A percentile compares a stretch with the other conserved stretches of the same genome.
Conservation (phyloP, 345 rosid species). For the Ceriops zippeliana region DNA sequence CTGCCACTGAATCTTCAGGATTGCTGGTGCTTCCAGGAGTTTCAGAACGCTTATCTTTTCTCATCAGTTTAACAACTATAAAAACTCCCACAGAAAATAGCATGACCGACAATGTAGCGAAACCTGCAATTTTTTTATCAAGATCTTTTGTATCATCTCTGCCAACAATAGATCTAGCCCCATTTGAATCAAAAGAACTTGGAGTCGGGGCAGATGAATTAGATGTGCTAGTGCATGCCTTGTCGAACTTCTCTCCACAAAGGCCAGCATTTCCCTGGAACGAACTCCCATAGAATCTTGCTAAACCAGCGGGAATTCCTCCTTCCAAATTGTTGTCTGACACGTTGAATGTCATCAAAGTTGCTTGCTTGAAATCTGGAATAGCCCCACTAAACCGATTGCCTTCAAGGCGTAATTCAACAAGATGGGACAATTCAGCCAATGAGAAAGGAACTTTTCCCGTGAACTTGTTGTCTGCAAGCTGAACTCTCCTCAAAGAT, state of each 20-base stretch:
- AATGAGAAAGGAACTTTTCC: constrained; percentile 65
- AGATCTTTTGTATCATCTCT: neutral
- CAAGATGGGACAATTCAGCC: constrained; percentile 36
- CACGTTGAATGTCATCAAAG: constrained; percentile 40
- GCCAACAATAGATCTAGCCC: neutral
- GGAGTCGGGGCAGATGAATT: neutral
- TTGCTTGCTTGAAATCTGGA: constrained; percentile 38
- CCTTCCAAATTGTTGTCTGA: constrained; percentile 64
- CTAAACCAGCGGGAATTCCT: constrained; percentile 49
- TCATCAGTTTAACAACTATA: constrained; percentile 23
- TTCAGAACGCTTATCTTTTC: constrained; percentile 18
- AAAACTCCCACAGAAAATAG: constrained; percentile 21
- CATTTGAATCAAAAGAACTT: neutral
- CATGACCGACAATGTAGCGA: constrained; percentile 36
- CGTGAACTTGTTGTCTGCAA: constrained; percentile 52
- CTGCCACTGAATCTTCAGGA: constrained; percentile 22
- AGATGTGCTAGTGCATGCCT: constrained; percentile 25
- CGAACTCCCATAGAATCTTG: constrained; percentile 33
- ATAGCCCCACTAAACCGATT: constrained; percentile 61
- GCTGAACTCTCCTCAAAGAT: constrained; percentile 56
- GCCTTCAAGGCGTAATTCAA: constrained; percentile 60
- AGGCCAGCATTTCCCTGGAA: constrained; percentile 61
- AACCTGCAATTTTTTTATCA: constrained; percentile 27
- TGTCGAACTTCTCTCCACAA: constrained; percentile 44
- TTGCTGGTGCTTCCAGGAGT: constrained; percentile 9